These are phyloP conservation scores for Ambrosia hybrid DNA, from an alignment of 140 eudicot genomes.

Conservation along the genomic window DNA sequence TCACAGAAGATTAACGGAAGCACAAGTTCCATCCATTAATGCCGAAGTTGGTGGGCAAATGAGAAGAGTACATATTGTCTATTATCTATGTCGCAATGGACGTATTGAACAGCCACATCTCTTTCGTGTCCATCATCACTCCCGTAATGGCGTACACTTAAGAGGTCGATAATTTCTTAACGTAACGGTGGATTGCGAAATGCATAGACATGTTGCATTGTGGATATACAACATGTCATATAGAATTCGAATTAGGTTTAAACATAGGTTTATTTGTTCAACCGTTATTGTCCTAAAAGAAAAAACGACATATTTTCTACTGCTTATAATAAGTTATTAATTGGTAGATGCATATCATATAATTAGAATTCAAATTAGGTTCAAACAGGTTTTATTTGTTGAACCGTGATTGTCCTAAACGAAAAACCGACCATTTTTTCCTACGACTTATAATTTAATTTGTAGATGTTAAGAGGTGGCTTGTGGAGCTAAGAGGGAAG, in stretches of 20 bases:
- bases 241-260: background rate
- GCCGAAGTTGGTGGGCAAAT: slow-evolving; percentile 40
- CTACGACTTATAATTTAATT: background rate
- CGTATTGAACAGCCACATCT: slow-evolving; percentile 74
- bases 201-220: background rate
- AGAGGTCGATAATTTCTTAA: slow-evolving; percentile 39
- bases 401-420: background rate
- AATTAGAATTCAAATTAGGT: background rate
- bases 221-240: background rate
- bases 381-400: background rate
- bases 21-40: slow-evolving; percentile 6
- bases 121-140: slow-evolving; percentile 59
- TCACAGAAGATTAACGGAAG: slow-evolving; percentile 52
- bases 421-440: background rate
- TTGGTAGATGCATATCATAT: background rate
- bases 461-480: slow-evolving; percentile 76
- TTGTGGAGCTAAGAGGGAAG: slow-evolving; percentile 66
- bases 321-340: background rate
- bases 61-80: slow-evolving; percentile 64
- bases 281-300: background rate
- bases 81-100: slow-evolving; percentile 63
- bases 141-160: slow-evolving; percentile 57
- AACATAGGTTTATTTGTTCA: background rate
- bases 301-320: background rate
- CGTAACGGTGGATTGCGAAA: background rate